Percentiles rank a stretch among this genome's conserved stretches.
Evolutionary conservation across 129 eudicot species (phyloP).

Genomic region (Saussurea involucrata): DNA sequence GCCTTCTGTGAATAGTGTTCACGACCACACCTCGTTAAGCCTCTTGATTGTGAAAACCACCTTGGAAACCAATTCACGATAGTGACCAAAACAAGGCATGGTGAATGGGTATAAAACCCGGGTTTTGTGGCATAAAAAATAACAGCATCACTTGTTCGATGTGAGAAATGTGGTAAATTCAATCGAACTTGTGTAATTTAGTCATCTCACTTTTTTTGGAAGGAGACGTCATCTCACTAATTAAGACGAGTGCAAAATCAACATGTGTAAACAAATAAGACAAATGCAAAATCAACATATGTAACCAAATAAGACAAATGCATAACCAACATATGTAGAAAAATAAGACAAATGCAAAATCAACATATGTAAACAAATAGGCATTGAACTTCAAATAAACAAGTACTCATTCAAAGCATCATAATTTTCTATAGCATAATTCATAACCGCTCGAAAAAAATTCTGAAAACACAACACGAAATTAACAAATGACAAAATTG

Average conservation of each 20-base stretch:
- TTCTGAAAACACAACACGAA: constrained; percentile 4
- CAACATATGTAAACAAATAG: background rate
- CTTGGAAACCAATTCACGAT: background rate
- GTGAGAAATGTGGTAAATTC: background rate
- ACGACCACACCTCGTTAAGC: too few relatives aligned
- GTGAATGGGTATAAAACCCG: background rate
- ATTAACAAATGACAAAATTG: constrained; percentile 6
- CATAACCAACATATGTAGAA: background rate
- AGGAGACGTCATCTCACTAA: too few relatives aligned
- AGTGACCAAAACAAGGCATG: too few relatives aligned
- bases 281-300: background rate
- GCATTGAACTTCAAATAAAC: background rate
- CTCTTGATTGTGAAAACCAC: background rate
- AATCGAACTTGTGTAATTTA: background rate
- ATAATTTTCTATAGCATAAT: constrained; percentile 9
- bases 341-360: background rate
- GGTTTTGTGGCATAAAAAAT: background rate
- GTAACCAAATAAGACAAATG: background rate
- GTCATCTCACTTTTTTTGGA: too few relatives aligned
- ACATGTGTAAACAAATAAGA: background rate
- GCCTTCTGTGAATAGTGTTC: too few relatives aligned
- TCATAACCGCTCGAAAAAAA: constrained; percentile 10
- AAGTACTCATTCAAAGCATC: background rate
- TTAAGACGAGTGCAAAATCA: background rate
- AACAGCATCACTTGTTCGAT: background rate